Percentiles rank a stretch among this genome's conserved stretches.
Conservation (phyloP, 2,329 filamentous ascomycete species). For the Paramyrothecium roridum region DNA sequence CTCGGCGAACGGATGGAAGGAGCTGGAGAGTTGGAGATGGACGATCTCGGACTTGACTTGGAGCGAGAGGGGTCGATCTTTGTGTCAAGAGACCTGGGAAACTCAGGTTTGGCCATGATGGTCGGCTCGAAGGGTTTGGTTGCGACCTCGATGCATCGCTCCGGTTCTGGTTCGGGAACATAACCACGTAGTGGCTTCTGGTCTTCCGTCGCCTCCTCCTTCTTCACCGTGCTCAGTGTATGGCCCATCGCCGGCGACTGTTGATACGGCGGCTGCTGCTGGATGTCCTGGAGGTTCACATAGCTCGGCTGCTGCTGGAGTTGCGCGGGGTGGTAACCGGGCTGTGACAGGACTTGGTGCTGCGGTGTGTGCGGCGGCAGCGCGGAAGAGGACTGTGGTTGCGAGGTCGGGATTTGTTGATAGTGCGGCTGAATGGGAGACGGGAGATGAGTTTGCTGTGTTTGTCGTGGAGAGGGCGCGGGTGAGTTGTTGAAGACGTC, state of each 20-base stretch:
- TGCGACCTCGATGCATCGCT: background rate
- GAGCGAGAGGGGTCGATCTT: slow-evolving; percentile 21
- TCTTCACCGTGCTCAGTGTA: slow-evolving; percentile 11
- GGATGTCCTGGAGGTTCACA: slow-evolving; percentile 36
- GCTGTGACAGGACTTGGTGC: slow-evolving; percentile 10
- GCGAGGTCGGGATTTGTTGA: slow-evolving; percentile 5
- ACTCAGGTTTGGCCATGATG: background rate
- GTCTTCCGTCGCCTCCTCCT: background rate
- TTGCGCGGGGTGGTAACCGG: slow-evolving; percentile 10
- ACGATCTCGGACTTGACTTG: slow-evolving; percentile 35
- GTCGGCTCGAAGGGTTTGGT: background rate
- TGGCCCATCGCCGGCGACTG: slow-evolving; percentile 21
- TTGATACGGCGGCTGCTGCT: slow-evolving; percentile 24
- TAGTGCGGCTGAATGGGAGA: slow-evolving; percentile 12
- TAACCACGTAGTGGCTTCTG: background rate
- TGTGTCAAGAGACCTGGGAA: slow-evolving; percentile 9
- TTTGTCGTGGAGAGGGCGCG: slow-evolving; percentile 10
- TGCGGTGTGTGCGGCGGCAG: slow-evolving; percentile 7
- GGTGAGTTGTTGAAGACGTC: slow-evolving; percentile 2
- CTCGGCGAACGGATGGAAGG: slow-evolving; percentile 35
- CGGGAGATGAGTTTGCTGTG: slow-evolving; percentile 5
- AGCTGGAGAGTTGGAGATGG: slow-evolving; percentile 38
- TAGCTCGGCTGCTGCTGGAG: slow-evolving; percentile 24
- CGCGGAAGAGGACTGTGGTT: too few species aligned
- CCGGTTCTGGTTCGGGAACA: slow-evolving; percentile 7